Evolutionary conservation across 2,329 filamentous ascomycete species (phyloP).

Genomic region (Pezicula neosporulosa): DNA sequence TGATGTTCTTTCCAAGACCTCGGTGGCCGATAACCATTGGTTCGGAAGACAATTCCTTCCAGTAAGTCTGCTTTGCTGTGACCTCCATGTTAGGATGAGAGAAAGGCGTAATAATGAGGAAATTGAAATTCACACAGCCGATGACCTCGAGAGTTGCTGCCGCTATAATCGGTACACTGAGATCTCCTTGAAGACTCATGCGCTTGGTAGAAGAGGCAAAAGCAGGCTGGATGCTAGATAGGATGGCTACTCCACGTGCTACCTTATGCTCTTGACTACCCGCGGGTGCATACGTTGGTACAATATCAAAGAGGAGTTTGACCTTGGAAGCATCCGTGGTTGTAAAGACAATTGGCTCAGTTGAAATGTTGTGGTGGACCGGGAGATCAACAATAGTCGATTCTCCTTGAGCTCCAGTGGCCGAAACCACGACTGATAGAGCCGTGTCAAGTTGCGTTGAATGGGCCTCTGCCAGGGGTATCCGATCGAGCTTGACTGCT

Average conservation of each 20-base stretch:
- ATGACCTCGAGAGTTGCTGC: slow-evolving; percentile 83
- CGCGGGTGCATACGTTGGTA: slow-evolving; percentile 76
- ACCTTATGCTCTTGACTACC: slow-evolving; percentile 86
- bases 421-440: slow-evolving; percentile 85
- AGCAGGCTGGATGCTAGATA: slow-evolving; percentile 80
- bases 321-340: slow-evolving; percentile 75
- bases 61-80: slow-evolving; percentile 88
- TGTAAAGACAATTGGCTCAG: slow-evolving; percentile 89
- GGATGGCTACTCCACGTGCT: slow-evolving; percentile 81
- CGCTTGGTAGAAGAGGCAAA: slow-evolving; percentile 68
- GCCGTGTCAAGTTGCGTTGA: slow-evolving; percentile 92
- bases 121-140: slow-evolving; percentile 94
- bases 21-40: slow-evolving; percentile 77
- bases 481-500: slow-evolving; percentile 82
- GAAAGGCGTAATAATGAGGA: slow-evolving; percentile 91
- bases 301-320: slow-evolving; percentile 88
- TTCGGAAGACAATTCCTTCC: slow-evolving; percentile 78
- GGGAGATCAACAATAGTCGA: slow-evolving; percentile 88
- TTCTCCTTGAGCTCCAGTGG: slow-evolving; percentile 80
- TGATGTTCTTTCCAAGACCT: slow-evolving; percentile 86
- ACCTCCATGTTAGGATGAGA: slow-evolving; percentile 91
- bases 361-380: slow-evolving; percentile 89
- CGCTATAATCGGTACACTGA: slow-evolving; percentile 87
- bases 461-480: slow-evolving; percentile 84
- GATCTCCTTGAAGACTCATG: slow-evolving; percentile 89